phyloP scores from a whole-genome alignment of 2,329 filamentous ascomycete genomes.

The Erysiphe neolycopersici region DNA sequence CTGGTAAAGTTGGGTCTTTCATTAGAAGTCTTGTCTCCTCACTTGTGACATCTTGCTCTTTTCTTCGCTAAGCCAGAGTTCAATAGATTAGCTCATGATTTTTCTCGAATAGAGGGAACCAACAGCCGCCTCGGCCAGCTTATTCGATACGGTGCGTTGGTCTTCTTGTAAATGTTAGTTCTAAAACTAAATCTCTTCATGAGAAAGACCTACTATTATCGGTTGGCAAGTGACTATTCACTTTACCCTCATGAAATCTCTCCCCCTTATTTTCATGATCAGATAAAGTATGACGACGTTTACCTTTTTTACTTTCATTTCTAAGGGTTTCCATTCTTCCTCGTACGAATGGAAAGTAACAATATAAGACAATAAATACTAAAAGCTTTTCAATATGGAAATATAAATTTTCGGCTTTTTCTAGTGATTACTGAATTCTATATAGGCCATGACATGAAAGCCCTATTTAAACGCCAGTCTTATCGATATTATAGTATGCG shows the following conservation, averaged over 20 bases:
- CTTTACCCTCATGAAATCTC: slow-evolving; percentile 45
- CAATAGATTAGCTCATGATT: not conserved
- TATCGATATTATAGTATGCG: too few relatives aligned
- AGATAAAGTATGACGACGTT: too few relatives aligned
- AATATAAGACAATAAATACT: too few relatives aligned
- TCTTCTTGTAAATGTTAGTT: slow-evolving; percentile 23
- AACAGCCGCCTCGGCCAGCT: slow-evolving; percentile 21
- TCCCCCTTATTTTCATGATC: slow-evolving; percentile 22
- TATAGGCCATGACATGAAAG: too few relatives aligned
- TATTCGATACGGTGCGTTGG: slow-evolving; percentile 44
- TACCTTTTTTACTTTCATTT: too few relatives aligned
- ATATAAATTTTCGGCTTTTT: too few relatives aligned
- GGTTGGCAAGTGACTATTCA: slow-evolving; percentile 36
- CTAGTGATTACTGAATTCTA: too few relatives aligned
- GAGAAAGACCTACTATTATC: slow-evolving; percentile 36
- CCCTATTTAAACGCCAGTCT: too few relatives aligned
- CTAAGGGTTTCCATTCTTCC: too few relatives aligned
- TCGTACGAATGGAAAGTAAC: too few relatives aligned
- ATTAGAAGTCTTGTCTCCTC: slow-evolving; percentile 9
- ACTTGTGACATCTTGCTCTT: not conserved
- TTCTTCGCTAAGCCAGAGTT: not conserved
- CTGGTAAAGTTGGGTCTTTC: slow-evolving; percentile 30
- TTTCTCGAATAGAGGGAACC: not conserved
- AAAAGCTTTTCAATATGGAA: too few relatives aligned
- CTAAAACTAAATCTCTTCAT: not conserved